A percentile compares a stretch with the other conserved stretches of the same genome.
Conservation (phyloP, 1,284 basidiomycete genomes). For the Megacollybia platyphylla region DNA sequence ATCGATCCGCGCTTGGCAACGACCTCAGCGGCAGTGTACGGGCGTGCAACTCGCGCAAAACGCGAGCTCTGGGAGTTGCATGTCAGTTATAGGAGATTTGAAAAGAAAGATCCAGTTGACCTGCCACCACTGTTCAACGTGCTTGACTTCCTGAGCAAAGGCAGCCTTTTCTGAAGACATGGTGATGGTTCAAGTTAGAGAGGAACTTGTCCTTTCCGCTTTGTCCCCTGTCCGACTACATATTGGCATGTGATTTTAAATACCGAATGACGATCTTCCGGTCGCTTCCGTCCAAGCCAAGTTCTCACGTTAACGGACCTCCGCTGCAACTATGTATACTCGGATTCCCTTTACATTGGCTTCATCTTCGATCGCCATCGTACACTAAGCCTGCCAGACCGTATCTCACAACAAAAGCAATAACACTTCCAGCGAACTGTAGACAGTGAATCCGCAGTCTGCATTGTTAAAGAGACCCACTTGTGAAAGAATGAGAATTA, state of each 20-base stretch:
- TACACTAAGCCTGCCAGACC: constrained; percentile 80
- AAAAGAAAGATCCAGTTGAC: constrained; percentile 26
- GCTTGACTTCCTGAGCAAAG: constrained; percentile 74
- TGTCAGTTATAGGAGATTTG: constrained; percentile 1
- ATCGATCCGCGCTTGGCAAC: constrained; percentile 91
- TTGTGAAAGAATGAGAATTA: constrained; percentile 64
- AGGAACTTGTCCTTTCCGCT: constrained; percentile 5
- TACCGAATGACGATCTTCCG: not conserved
- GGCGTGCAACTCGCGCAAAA: constrained; percentile 75
- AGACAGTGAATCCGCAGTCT: constrained; percentile 1
- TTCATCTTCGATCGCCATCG: constrained; percentile 73
- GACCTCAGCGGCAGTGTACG: constrained; percentile 89
- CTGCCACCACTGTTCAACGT: constrained; percentile 90
- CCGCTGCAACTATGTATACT: not conserved
- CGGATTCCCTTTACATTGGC: constrained; percentile 1
- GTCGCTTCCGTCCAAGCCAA: not conserved
- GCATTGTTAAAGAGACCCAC: constrained; percentile 19
- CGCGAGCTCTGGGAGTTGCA: constrained; percentile 54
- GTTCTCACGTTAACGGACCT: no score
- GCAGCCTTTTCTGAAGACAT: constrained; percentile 52
- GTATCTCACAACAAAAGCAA: constrained; percentile 80
- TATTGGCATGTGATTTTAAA: constrained; percentile 8
- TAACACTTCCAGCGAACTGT: constrained; percentile 55
- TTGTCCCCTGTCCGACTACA: not conserved
- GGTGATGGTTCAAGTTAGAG: constrained; percentile 9